Evolutionary conservation across 2,329 filamentous ascomycete species (phyloP), one percentile per base, ranked within the genome.

Genomic region (Pseudocercospora crystallina): DNA sequence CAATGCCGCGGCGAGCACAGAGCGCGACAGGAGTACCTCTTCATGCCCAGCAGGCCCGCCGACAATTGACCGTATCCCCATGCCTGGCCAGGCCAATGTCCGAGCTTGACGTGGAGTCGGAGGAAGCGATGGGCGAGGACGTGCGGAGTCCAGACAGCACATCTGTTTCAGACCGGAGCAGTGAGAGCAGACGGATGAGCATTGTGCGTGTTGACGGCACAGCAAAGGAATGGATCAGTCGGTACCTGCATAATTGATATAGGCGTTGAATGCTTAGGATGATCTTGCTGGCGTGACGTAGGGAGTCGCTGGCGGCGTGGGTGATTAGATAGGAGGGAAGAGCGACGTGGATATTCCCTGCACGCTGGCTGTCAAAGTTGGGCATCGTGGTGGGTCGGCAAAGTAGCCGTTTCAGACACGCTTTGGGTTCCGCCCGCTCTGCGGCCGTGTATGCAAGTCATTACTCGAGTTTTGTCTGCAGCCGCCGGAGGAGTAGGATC

Each of bases 191-290:
- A 17, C 37, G 35, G 26, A 12, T n/a, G 13, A 32, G 35, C 44
- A 40, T 8, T 31, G 35, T 39, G 34, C 9, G 26, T 43, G 30
- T 34, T 10, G 41, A 17, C 17, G 31, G 20, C 20, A 26, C 13
- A 26, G 37, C 13, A 39, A 15, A 14, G 36, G 36, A 39, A 39
- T 33, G 29, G 46, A 43, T 31, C 17, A 5, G 8, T 14, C 30
- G 30, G 46, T 43, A 30, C 33, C 40, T 49, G 47, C 47, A 31
- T 15, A 17, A n/a, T 8, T 31, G 36, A 15, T 47, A 47, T 47
- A 42, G 36, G 5, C 31, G 26, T 34, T 20, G 36, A 39, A 17
- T 26, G 20, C 20, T 26, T 26, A 26, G 20, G 20, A 26, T 26
- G 4, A 26, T 26, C 20, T 7, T 26, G 20, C 20, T 26, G 20